phyloP scores from a whole-genome alignment of 441 rosid species.

The Mallotus repandus region DNA sequence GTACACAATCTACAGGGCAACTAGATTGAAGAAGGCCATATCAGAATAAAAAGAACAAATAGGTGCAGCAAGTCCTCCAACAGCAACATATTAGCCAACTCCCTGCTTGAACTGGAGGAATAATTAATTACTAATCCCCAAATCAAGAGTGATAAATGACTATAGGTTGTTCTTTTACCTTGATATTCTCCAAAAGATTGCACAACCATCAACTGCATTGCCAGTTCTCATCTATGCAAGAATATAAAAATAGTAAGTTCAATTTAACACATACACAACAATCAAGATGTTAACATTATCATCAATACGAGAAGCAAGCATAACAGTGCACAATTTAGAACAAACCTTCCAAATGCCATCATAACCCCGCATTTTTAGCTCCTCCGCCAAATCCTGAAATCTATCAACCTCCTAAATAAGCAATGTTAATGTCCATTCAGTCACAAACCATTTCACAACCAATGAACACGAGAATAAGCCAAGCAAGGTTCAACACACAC shows the following conservation, averaged over 20 bases:
- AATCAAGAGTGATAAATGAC: background rate
- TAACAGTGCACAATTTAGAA: constrained; percentile 6
- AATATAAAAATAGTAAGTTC: background rate
- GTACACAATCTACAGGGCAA: too few relatives aligned
- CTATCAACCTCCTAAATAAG: constrained; percentile 80
- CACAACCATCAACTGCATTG: constrained; percentile 91
- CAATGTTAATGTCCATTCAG: background rate
- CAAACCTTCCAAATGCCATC: constrained; percentile 84
- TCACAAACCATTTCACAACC: background rate
- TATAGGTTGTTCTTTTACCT: constrained; percentile 41
- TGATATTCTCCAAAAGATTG: constrained; percentile 87
- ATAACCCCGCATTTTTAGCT: constrained; percentile 65
- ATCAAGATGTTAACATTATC: background rate
- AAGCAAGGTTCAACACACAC: too few relatives aligned
- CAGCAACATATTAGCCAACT: too few relatives aligned
- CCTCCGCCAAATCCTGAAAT: constrained; percentile 74
- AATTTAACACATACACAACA: background rate
- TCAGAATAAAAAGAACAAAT: too few relatives aligned
- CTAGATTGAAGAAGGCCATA: too few relatives aligned
- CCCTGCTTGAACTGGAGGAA: too few relatives aligned
- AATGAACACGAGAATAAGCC: background rate
- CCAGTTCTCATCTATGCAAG: constrained; percentile 89
- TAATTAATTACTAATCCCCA: too few relatives aligned
- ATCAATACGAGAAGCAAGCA: background rate
- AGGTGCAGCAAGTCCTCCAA: too few relatives aligned